phyloP scores from a whole-genome alignment of 2,329 filamentous ascomycete genomes.

The Ophiostoma novo-ulmi region DNA sequence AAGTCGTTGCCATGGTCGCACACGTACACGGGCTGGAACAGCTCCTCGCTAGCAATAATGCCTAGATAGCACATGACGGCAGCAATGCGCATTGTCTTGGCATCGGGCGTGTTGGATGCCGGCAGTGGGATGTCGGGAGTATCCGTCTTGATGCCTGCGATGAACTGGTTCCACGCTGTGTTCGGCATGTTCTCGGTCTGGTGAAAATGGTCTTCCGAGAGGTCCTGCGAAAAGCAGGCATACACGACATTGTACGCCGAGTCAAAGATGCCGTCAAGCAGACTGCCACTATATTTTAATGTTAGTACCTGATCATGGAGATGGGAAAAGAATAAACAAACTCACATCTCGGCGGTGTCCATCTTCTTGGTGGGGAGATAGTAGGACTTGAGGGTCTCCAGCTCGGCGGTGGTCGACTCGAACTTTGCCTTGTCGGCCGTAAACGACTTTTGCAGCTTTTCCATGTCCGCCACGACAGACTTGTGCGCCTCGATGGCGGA shows the following conservation, averaged over 20 bases:
- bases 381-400: background rate
- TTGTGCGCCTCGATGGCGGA: background rate
- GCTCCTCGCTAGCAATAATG: background rate
- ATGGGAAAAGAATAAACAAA: background rate
- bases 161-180: background rate
- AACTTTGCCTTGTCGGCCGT: background rate
- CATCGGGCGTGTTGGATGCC: constrained; percentile 4
- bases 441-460: background rate
- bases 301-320: background rate
- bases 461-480: background rate
- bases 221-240: constrained; percentile 13
- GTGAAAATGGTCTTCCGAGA: background rate
- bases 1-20: background rate
- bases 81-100: constrained; percentile 20
- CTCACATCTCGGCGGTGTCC: background rate
- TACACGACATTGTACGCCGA: constrained; percentile 1
- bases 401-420: background rate
- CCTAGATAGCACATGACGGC: constrained; percentile 15
- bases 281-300: background rate
- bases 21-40: constrained; percentile 21
- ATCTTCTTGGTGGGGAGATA: background rate
- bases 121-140: constrained; percentile 11
- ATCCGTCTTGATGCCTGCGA: background rate
- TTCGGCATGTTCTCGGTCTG: background rate
- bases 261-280: constrained; percentile 5